Base-by-base conservation (phyloP, 192 early-diverging fungal genomes). In the Martensiomyces pterosporus region DNA sequence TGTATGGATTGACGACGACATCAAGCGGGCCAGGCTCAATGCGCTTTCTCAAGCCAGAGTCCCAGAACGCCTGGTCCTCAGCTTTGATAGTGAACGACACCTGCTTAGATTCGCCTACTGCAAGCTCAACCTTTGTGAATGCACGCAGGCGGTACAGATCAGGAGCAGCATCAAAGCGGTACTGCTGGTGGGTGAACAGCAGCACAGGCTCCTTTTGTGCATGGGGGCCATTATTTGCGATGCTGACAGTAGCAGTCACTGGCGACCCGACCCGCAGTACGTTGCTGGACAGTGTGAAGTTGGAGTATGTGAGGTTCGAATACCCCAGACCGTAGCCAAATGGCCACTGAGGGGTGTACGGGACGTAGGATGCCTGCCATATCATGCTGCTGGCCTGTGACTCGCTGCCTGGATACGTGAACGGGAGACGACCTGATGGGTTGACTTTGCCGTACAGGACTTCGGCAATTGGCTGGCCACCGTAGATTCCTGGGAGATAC, bases 251-350 rank as follows among this genome's bases (percentile, higher is more conserved):
- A 1, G 65, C 77, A 3, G 39, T 41, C 9, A 76, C 53, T 6
- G 64, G 61, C 0, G 38, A 9, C 16, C 54, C 60, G 8, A 4
- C 32, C 0, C 9, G 24, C 21, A 70, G 42, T 19, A 24, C 14
- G 17, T n/a, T 29, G 25, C 39, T 39, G 4, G 67, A 70, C 26
- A 55, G 18, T 3, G 46, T 51, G 22, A 82, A 46, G 16, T 69
- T 69, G 14, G 60, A 47, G 50, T 82, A 85, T 8, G 51, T 46
- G n/a, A 85, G 50, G 1, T 61, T 49, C 2, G 78, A 77, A 43
- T 82, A 85, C 4, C 80, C 75, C 3, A 83, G 45, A 13, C 83
- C 83, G 26, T 54, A 69, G 10, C 83, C 72, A 56, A 85, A 85
- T 5, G 75, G 45, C 45, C 75, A 85, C 36, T 78, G 63, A 19